Evolutionary conservation across 2,329 filamentous ascomycete species (phyloP), one percentile per base, ranked within the genome.

Genomic region (Clonostachys solani): DNA sequence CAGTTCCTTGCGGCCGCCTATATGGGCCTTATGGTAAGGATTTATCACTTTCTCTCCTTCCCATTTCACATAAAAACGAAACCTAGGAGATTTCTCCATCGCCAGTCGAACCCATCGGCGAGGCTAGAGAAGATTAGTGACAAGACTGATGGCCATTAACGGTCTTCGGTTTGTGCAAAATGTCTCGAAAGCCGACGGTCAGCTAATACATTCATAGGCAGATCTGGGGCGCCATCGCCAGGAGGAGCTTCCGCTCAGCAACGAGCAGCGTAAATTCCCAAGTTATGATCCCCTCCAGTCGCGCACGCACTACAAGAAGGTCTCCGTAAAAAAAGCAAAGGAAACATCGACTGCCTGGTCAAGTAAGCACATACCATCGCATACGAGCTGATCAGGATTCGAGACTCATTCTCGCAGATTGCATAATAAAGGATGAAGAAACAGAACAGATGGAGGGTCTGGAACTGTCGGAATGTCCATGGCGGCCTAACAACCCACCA

Each of bases 391-490:
- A 17, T 12, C 16, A n/a, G 18, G 8, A 8, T 23, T 4, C 18
- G 12, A 16, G n/a, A 7, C 43, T 45, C 10, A 18, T 36, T 13
- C 13, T 18, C 17, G n/a, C 9, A 23, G 15, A 9, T 40, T 35
- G n/a, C 23, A 12, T 19, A 6, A 40, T 45, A 15, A 13, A 33
- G 15, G 44, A 45, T 37, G 44, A 45, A 19, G 44, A 45, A 37
- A 40, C 44, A 9, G 35, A 40, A 23, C 44, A 45, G 18, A 37
- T 45, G 34, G 36, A 45, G 16, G 44, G 44, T 33, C 35, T 45
- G 23, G 36, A n/a, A 15, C 9, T 45, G 17, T 19, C 15, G 4
- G 44, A 45, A 13, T 45, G 34, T 17, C 12, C 35, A 9, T 45
- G 44, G 44, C 44, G 44, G 15, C 15, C 33, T 18, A 40, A 40